Conservation (phyloP, 2,329 filamentous ascomycete genomes). For the Colletotrichum graminicola region DNA sequence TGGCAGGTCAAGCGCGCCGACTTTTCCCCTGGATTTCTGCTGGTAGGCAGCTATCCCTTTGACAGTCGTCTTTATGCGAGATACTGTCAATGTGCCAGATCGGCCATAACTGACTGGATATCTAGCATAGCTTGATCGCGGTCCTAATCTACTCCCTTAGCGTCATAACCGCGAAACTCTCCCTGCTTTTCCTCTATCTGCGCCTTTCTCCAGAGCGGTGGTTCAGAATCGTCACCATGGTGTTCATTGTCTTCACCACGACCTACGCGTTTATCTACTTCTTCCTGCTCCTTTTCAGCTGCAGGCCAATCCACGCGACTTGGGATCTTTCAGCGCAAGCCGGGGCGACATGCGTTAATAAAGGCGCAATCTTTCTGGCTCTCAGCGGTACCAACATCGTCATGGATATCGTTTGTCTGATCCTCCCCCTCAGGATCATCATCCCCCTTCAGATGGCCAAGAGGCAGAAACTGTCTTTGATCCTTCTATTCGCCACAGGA, state of each 20-base stretch:
- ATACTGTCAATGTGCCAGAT: no score
- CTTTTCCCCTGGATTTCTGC: conserved; percentile 21
- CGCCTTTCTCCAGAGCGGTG: conserved; percentile 46
- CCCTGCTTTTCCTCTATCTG: conserved; percentile 39
- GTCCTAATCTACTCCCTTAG: conserved; percentile 34
- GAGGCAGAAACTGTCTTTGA: conserved; percentile 34
- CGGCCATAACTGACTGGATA: background rate
- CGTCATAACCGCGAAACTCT: conserved; percentile 41
- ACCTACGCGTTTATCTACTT: conserved; percentile 47
- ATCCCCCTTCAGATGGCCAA: conserved; percentile 37
- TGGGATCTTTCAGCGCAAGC: conserved; percentile 26
- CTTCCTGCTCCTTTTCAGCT: conserved; percentile 43
- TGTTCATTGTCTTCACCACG: conserved; percentile 48
- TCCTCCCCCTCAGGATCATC: conserved; percentile 36
- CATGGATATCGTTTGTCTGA: conserved; percentile 40
- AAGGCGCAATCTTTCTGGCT: conserved; percentile 22
- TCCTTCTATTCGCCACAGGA: conserved; percentile 36
- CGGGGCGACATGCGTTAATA: conserved; percentile 26
- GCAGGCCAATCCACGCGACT: conserved; percentile 26
- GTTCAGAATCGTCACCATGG: conserved; percentile 49
- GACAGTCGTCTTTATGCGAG: background rate
- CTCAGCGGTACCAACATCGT: conserved; percentile 38
- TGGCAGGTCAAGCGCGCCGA: conserved; percentile 33
- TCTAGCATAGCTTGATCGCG: conserved; percentile 12
- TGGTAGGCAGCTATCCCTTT: background rate